Conservation (phyloP, 2,329 filamentous ascomycete species). For the Fusarium pseudonygamai region DNA sequence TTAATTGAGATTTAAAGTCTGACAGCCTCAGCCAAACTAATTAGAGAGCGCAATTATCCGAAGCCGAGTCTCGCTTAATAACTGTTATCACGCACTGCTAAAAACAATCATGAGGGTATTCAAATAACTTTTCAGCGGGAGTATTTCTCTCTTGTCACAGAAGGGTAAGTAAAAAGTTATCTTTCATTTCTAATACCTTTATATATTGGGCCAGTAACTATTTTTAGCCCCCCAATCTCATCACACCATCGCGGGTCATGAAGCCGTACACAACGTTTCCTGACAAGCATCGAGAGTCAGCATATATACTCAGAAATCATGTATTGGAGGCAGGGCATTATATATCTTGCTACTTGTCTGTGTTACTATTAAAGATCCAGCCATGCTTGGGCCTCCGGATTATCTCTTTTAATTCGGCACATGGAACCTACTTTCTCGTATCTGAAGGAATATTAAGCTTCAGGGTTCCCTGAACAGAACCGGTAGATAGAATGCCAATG, state of each 20-base stretch:
- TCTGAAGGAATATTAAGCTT: not conserved
- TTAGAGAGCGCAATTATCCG: no score
- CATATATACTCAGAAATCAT: accelerated
- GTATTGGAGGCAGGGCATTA: accelerated
- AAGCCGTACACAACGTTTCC: constrained; percentile 25
- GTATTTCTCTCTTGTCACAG: no score
- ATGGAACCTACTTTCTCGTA: accelerated
- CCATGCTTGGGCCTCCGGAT: no score
- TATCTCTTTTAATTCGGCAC: accelerated
- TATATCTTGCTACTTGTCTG: constrained; percentile 18
- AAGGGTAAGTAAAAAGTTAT: not conserved
- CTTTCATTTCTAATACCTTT: not conserved
- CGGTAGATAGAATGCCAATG: not conserved
- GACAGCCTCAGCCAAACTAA: no score
- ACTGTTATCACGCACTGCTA: no score
- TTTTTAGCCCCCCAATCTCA: accelerated
- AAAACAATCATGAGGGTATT: no score
- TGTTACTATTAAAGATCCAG: no score
- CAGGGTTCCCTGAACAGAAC: not conserved
- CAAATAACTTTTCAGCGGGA: no score
- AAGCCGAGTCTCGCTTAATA: no score
- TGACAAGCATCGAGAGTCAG: not conserved
- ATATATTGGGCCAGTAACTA: accelerated
- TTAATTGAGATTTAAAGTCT: no score
- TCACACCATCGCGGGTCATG: not conserved